Conservation (phyloP, 306 rosid genomes). For the Vicia sativa region DNA sequence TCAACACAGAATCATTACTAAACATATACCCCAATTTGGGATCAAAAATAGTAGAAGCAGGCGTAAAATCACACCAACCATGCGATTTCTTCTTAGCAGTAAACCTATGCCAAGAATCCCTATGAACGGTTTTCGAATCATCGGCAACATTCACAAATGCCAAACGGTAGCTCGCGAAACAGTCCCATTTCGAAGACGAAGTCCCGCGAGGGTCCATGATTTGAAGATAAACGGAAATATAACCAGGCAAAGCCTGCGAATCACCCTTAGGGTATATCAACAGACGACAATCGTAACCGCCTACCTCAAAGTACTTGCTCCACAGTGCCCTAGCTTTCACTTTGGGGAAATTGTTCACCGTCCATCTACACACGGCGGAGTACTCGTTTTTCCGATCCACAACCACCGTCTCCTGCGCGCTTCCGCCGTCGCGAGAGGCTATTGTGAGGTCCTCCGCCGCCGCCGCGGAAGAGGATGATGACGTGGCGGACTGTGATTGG, state of each 20-base stretch:
- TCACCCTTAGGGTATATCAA: conserved; percentile 95
- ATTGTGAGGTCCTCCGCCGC: conserved; percentile 76
- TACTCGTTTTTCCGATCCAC: conserved; percentile 83
- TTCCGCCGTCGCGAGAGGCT: conserved; percentile 77
- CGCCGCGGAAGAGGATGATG: conserved; percentile 62
- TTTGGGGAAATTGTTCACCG: conserved; percentile 86
- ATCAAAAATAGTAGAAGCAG: conserved; percentile 86
- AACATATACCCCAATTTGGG: conserved; percentile 76
- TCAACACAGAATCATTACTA: conserved; percentile 75
- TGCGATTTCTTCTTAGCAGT: conserved; percentile 95
- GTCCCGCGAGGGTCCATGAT: conserved; percentile 99
- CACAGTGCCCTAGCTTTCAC: conserved; percentile 96
- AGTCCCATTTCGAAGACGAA: conserved; percentile 96
- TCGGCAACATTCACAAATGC: conserved; percentile 79
- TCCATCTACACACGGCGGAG: conserved; percentile 94
- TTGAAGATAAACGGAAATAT: conserved; percentile 94
- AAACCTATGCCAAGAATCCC: conserved; percentile 99
- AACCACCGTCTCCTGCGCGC: conserved; percentile 78
- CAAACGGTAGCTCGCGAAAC: conserved; percentile 93
- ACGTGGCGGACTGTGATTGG: conserved; percentile 60
- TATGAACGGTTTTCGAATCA: conserved; percentile 86
- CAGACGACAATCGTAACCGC: conserved; percentile 96
- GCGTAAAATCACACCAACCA: conserved; percentile 98
- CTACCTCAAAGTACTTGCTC: conserved; percentile 99
- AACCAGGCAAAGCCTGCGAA: conserved; percentile 90